Conservation (phyloP, 2,329 filamentous ascomycete species). For the Aspergillus unguis region DNA sequence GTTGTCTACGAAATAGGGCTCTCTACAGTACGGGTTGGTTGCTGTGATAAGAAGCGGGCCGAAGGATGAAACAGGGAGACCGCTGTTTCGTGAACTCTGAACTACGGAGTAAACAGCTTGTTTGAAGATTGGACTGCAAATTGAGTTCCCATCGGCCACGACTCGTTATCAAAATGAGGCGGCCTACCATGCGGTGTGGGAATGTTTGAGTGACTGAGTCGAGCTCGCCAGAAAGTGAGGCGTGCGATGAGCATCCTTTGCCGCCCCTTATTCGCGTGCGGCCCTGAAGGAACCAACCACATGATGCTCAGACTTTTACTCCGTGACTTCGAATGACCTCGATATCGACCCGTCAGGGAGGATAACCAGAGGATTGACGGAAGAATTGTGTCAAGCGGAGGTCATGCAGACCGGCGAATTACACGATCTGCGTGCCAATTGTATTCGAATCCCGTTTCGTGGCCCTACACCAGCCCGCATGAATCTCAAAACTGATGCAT, state of each 20-base stretch:
- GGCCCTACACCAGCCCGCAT: neutral
- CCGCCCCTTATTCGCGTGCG: conserved; percentile 13
- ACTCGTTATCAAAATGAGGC: conserved; percentile 21
- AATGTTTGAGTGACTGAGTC: conserved; percentile 3
- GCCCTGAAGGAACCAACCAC: conserved; percentile 9
- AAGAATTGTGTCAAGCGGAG: neutral
- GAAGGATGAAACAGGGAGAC: conserved; percentile 7
- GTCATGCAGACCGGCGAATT: neutral
- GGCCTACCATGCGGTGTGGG: conserved; percentile 15
- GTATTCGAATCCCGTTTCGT: neutral
- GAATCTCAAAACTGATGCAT: neutral
- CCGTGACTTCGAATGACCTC: neutral
- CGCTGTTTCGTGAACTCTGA: conserved; percentile 9
- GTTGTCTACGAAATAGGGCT: too few relatives aligned
- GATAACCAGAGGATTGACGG: neutral
- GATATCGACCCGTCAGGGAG: neutral
- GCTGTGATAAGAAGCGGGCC: too few relatives aligned
- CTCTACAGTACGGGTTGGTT: neutral
- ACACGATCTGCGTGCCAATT: conserved; percentile 1
- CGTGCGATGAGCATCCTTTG: conserved; percentile 14
- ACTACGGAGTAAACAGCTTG: conserved; percentile 8
- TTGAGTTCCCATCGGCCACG: conserved; percentile 4
- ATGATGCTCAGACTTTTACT: conserved; percentile 7
- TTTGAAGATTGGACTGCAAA: conserved; percentile 9
- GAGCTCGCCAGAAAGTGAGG: conserved; percentile 20